These are phyloP conservation scores for Mycena vulgaris DNA, from an alignment of 768 basidiomycete genomes.

Conservation along the genomic window DNA sequence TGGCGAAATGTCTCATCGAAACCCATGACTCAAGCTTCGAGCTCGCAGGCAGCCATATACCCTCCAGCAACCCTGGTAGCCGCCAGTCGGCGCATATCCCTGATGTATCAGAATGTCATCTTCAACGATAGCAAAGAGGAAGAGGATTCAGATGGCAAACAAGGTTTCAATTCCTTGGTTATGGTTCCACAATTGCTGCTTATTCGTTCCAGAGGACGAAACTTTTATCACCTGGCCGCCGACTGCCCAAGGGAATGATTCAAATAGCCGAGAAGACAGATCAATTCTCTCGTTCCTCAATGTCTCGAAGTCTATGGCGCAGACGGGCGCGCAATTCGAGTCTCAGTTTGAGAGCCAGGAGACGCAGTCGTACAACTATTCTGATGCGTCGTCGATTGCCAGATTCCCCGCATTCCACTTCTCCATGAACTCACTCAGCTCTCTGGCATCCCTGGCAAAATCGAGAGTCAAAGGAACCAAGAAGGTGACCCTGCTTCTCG, in stretches of 20 bases:
- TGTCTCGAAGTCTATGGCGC: conserved; percentile 35
- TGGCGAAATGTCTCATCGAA: conserved; percentile 44
- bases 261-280: conserved; percentile 30
- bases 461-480: conserved; percentile 54
- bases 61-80: conserved; percentile 73
- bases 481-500: conserved; percentile 75
- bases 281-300: conserved; percentile 49
- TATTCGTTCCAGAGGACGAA: conserved; percentile 57
- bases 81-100: conserved; percentile 78
- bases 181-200: conserved; percentile 5
- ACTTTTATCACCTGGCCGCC: conserved; percentile 74
- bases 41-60: conserved; percentile 46
- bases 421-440: conserved; percentile 70
- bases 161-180: conserved; percentile 14
- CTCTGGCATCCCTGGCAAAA: conserved; percentile 58
- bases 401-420: conserved; percentile 85
- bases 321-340: conserved; percentile 27
- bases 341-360: conserved; percentile 47
- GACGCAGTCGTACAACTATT: conserved; percentile 70
- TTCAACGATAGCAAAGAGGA: conserved; percentile 66
- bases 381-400: conserved; percentile 79
- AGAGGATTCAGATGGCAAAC: conserved; percentile 41
- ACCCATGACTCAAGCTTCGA: conserved; percentile 6
- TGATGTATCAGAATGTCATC: conserved; percentile 81
- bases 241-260: conserved; percentile 51